These are phyloP conservation scores for Chalaropsis ovoidea DNA, from an alignment of 2,329 filamentous ascomycete genomes.

Conservation along the genomic window DNA sequence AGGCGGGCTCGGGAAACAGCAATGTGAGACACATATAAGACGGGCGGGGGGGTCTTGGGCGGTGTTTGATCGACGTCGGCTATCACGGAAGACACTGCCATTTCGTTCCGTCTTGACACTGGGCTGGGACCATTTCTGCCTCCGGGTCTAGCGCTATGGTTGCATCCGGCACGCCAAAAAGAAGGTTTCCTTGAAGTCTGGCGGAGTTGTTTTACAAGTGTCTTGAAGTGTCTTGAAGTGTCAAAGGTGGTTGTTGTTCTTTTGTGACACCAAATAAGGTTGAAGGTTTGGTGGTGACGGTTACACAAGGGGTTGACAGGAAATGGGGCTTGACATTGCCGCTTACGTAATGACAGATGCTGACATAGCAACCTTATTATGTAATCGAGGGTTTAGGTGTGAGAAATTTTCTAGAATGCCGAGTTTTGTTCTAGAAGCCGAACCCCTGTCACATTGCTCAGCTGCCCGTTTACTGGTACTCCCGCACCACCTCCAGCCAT, in stretches of 20 bases:
- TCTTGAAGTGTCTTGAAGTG: too few species aligned
- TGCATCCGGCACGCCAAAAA: too few species aligned
- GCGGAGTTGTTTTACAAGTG: too few species aligned
- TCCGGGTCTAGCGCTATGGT: too few species aligned
- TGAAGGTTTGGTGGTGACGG: too few species aligned
- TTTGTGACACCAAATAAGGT: too few species aligned
- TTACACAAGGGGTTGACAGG: too few species aligned
- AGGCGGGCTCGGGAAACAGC: too few species aligned
- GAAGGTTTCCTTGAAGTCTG: neutral
- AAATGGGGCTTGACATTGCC: neutral
- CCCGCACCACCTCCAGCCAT: too few species aligned
- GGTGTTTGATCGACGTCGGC: constrained; percentile 10
- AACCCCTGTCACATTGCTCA: neutral
- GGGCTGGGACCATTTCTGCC: neutral
- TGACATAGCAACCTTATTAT: constrained; percentile 1
- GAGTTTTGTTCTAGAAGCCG: neutral
- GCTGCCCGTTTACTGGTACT: neutral
- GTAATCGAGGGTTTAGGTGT: neutral
- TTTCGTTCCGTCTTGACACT: neutral
- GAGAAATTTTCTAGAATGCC: neutral
- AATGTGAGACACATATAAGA: neutral
- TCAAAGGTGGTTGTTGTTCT: too few species aligned
- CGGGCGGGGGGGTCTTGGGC: neutral
- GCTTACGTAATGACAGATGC: constrained; percentile 4
- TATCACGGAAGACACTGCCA: neutral